A percentile compares a stretch with the other conserved stretches of the same genome.
Conservation (phyloP, 202 grass and related monocot genomes). For the Tripidium arundinaceum region DNA sequence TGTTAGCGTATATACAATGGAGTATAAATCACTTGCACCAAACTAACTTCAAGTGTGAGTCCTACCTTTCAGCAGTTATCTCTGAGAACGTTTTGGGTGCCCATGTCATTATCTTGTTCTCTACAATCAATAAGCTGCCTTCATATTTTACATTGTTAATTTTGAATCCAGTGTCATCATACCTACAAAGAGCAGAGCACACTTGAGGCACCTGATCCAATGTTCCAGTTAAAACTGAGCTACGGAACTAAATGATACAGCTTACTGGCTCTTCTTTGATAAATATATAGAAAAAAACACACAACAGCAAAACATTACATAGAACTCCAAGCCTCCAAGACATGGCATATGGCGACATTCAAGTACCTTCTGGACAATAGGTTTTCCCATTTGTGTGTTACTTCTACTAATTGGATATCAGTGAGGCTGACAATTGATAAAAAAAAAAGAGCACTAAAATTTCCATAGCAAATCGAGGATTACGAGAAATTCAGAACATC, state of each 20-base stretch:
- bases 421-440: background rate
- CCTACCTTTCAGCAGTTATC: constrained; percentile 84
- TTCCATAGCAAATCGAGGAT: background rate
- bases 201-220: too few relatives aligned
- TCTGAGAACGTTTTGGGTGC: constrained; percentile 70
- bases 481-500: background rate
- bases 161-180: too few relatives aligned
- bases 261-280: too few relatives aligned
- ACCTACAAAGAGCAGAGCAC: too few relatives aligned
- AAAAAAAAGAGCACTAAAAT: constrained; percentile 1
- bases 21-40: background rate
- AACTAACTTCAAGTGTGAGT: background rate
- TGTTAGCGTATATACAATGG: background rate
- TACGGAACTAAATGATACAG: too few relatives aligned
- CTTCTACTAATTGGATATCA: background rate
- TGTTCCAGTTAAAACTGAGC: too few relatives aligned
- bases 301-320: background rate
- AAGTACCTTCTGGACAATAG: too few relatives aligned
- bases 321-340: background rate
- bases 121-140: constrained; percentile 84
- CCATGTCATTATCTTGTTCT: constrained; percentile 93
- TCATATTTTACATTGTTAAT: too few relatives aligned
- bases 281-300: background rate
- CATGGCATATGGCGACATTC: background rate
- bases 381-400: too few relatives aligned